Conservation (phyloP, 2,329 filamentous ascomycete genomes). For the Sphaerostilbella broomeana region DNA sequence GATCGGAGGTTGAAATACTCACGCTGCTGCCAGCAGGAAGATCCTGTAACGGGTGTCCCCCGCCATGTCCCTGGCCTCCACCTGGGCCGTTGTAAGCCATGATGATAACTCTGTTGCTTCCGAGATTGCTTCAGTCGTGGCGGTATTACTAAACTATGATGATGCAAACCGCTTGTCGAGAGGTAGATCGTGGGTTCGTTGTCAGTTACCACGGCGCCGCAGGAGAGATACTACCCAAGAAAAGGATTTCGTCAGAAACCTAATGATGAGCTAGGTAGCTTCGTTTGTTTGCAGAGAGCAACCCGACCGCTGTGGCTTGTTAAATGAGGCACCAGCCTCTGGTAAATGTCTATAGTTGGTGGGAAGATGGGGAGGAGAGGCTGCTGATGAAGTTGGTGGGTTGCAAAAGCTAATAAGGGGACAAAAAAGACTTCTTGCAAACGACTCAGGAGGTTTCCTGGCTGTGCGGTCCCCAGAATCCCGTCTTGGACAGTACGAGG, state of each 20-base stretch:
- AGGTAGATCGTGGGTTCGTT: constrained; percentile 8
- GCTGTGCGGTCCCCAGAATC: constrained; percentile 10
- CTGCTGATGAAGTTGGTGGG: constrained; percentile 19
- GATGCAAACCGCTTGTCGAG: constrained; percentile 8
- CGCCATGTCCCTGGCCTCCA: constrained; percentile 50
- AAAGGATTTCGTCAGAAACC: too few species aligned
- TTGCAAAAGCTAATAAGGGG: constrained; percentile 19
- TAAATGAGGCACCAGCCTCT: constrained; percentile 28
- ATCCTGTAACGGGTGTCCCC: constrained; percentile 59
- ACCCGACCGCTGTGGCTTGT: constrained; percentile 18
- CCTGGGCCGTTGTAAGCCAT: constrained; percentile 58
- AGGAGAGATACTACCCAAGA: constrained; percentile 3
- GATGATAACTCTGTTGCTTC: too few species aligned
- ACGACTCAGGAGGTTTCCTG: constrained; percentile 14
- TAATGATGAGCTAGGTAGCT: too few species aligned
- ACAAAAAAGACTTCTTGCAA: constrained; percentile 16
- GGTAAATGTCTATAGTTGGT: constrained; percentile 24
- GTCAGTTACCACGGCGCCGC: constrained; percentile 2
- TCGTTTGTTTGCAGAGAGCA: constrained; percentile 12
- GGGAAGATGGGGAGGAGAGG: constrained; percentile 16
- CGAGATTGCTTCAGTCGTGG: too few species aligned
- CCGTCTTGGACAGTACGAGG: constrained; percentile 14
- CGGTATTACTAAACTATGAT: too few species aligned
- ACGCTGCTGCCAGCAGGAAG: constrained; percentile 55
- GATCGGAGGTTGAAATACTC: too few species aligned